Conservation (phyloP, 2,329 filamentous ascomycete genomes). For the Xylariomycetidae sp. region DNA sequence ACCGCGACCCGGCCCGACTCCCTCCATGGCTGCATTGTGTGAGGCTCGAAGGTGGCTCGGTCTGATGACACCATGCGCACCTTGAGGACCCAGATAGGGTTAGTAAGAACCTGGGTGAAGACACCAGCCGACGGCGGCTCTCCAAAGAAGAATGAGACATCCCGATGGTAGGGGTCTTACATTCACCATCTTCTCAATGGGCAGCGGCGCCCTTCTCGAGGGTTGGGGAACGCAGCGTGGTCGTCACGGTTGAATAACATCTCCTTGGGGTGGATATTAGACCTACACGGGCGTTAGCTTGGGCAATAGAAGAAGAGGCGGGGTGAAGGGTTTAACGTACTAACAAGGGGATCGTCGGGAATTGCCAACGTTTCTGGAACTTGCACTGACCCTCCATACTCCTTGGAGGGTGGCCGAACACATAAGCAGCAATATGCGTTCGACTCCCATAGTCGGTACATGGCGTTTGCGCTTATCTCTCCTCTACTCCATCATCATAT, state of each 20-base stretch:
- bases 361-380: no score
- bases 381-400: no score
- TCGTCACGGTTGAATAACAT: background rate
- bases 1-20: no score
- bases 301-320: background rate
- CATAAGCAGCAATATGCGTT: no score
- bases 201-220: background rate
- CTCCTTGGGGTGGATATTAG: conserved; percentile 22
- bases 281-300: conserved; percentile 6
- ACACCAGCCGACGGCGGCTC: no score
- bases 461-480: no score
- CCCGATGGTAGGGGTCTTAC: background rate
- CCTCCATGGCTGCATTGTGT: no score
- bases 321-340: conserved; percentile 30
- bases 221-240: background rate
- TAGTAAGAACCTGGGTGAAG: conserved; percentile 77
- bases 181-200: background rate
- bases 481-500: no score
- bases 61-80: conserved; percentile 93
- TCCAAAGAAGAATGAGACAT: background rate
- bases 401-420: no score
- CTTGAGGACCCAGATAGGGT: conserved; percentile 97
- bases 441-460: no score
- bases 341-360: conserved; percentile 38
- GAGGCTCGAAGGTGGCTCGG: no score